phyloP scores from a whole-genome alignment of 192 early-diverging fungal genomes.

The Gaertneriomyces semiglobifer region DNA sequence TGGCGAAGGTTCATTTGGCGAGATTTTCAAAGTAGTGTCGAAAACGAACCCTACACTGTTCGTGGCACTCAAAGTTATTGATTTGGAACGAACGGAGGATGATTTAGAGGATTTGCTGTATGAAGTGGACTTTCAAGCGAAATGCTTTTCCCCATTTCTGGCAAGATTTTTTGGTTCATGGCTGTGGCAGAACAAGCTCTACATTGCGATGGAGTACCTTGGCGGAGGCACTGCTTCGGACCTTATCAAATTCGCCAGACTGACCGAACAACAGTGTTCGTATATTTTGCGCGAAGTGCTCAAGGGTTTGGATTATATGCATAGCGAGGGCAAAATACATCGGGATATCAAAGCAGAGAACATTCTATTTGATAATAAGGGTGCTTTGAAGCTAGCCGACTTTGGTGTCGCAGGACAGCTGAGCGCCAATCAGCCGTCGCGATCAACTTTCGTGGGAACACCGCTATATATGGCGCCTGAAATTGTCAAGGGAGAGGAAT shows the following conservation, averaged over 20 bases:
- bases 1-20: slow-evolving; percentile 35
- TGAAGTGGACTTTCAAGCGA: slow-evolving; percentile 39
- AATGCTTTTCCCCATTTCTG: slow-evolving; percentile 35
- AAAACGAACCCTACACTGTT: slow-evolving; percentile 20
- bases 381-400: slow-evolving; percentile 55
- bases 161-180: slow-evolving; percentile 35
- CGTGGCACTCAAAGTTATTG: slow-evolving; percentile 36
- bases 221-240: slow-evolving; percentile 34
- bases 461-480: slow-evolving; percentile 91
- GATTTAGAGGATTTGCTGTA: slow-evolving; percentile 34
- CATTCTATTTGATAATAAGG: slow-evolving; percentile 34
- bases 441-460: slow-evolving; percentile 64
- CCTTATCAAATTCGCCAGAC: slow-evolving; percentile 26
- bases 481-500: slow-evolving; percentile 83
- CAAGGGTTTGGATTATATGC: slow-evolving; percentile 27
- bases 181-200: slow-evolving; percentile 35
- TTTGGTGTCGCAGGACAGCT: slow-evolving; percentile 80
- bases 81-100: slow-evolving; percentile 33
- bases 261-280: slow-evolving; percentile 30
- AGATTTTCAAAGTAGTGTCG: slow-evolving; percentile 30
- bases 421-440: slow-evolving; percentile 56
- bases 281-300: slow-evolving; percentile 27
- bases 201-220: slow-evolving; percentile 36
- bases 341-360: slow-evolving; percentile 37
- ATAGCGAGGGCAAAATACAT: slow-evolving; percentile 31